Evolutionary conservation across 2,329 filamentous ascomycete species (phyloP), one percentile per base, ranked within the genome.

Genomic region (Colletotrichum chlorophyti): DNA sequence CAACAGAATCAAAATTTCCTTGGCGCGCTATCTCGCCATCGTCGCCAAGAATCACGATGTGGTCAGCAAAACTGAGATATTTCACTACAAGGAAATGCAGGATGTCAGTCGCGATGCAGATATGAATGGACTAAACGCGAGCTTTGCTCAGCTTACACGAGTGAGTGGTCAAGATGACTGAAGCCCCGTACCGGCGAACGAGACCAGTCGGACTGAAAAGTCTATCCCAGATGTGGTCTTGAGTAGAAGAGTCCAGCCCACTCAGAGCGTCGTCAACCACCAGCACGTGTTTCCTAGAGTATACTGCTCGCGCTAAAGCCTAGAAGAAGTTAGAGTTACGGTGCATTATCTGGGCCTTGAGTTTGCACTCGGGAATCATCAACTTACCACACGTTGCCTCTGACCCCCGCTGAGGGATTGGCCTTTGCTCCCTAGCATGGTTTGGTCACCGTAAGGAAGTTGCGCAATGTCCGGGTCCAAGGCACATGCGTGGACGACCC

Each of bases 261-360:
- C 74, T 76, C 5, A 77, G 71, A 2, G 75, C 70, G 27, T 77
- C 75, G 15, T 77, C 74, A 27, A 77, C 70, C 4, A 77, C 66
- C 4, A 73, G 65, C 0, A 76, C 60, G 1, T 62, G 65, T 6
- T 71, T 72, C 9, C 66, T 64, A 1, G 71, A 67, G 48, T 72
- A 74, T 0, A 72, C 57, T 3, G 72, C 70, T 6, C 72, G 69
- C 11, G 72, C 72, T 6, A 74, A 66, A 1, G 71, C 65, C 69
- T 71, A 15, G 6, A 11, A 6, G 1, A n/a, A 45, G 41, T 55
- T 15, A 34, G n/a, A 48, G 19, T 38, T n/a, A n/a, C n/a, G n/a
- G n/a, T n/a, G n/a, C n/a, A n/a, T n/a, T n/a, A n/a, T n/a, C n/a
- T n/a, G n/a, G n/a, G n/a, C n/a, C n/a, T 6, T 1, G 3, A 17